Percentiles rank a stretch among this genome's conserved stretches.
phyloP scores from a whole-genome alignment of 768 basidiomycete species.

The Clathrus columnatus region DNA sequence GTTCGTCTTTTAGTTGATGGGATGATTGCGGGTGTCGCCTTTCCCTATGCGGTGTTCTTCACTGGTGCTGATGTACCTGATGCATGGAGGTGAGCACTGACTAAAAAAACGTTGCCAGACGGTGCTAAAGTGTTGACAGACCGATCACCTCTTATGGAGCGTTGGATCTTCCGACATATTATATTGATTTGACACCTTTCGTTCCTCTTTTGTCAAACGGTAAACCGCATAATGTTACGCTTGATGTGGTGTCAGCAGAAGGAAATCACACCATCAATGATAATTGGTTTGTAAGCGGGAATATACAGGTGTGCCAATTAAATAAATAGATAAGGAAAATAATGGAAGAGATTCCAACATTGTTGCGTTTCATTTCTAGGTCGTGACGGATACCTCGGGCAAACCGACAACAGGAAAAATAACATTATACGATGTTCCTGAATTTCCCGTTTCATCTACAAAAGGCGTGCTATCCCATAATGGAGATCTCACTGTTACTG shows the following conservation, averaged over 20 bases:
- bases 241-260: constrained; percentile 70
- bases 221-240: constrained; percentile 54
- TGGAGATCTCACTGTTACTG: constrained; percentile 51
- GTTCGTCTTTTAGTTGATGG: constrained; percentile 51
- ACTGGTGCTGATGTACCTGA: constrained; percentile 61
- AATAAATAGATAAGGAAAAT: neutral
- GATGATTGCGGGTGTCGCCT: constrained; percentile 43
- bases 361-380: constrained; percentile 19
- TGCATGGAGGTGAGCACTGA: constrained; percentile 56
- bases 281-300: constrained; percentile 68
- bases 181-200: constrained; percentile 71
- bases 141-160: constrained; percentile 74
- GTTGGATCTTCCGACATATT: constrained; percentile 69
- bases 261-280: constrained; percentile 51
- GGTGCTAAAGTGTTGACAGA: constrained; percentile 21
- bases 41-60: constrained; percentile 57
- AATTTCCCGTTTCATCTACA: constrained; percentile 44
- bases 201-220: constrained; percentile 61
- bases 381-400: constrained; percentile 54
- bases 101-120: neutral
- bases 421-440: constrained; percentile 44
- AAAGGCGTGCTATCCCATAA: constrained; percentile 34
- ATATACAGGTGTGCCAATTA: constrained; percentile 35
- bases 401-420: constrained; percentile 63
- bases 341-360: too few relatives aligned